Percentiles rank a stretch among this genome's conserved stretches.
These are phyloP conservation scores for Curvularia hawaiiensis DNA, from an alignment of 2,329 filamentous ascomycete genomes.

Conservation along the genomic window DNA sequence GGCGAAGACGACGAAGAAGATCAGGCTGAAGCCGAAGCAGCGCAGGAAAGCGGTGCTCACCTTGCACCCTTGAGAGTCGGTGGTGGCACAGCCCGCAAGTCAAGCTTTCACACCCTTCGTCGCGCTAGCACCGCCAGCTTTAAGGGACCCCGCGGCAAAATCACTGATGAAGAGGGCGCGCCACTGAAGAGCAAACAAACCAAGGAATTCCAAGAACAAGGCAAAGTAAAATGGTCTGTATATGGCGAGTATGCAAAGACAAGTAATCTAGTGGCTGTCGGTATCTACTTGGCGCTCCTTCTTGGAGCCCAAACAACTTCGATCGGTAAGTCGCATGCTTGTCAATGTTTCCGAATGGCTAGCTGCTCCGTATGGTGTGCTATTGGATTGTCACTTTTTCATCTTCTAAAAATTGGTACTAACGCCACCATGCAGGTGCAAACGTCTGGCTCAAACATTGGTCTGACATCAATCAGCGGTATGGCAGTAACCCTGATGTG, in stretches of 20 bases:
- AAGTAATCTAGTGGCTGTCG: slow-evolving; percentile 85
- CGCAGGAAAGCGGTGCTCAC: slow-evolving; percentile 71
- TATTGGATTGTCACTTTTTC: slow-evolving; percentile 30
- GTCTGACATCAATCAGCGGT: slow-evolving; percentile 77
- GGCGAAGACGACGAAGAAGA: slow-evolving; percentile 58
- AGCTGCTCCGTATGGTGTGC: neutral
- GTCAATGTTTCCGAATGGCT: neutral
- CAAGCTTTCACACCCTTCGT: slow-evolving; percentile 79
- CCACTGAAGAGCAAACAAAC: slow-evolving; percentile 78
- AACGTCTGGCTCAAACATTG: slow-evolving; percentile 94
- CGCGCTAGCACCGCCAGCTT: slow-evolving; percentile 93
- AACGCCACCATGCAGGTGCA: slow-evolving; percentile 60
- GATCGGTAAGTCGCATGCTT: slow-evolving; percentile 63
- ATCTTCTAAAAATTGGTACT: slow-evolving; percentile 23
- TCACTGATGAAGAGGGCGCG: slow-evolving; percentile 81
- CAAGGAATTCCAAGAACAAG: slow-evolving; percentile 90
- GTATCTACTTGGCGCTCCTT: slow-evolving; percentile 77
- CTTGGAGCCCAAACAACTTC: slow-evolving; percentile 80
- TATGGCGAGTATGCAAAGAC: slow-evolving; percentile 95
- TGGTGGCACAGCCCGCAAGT: slow-evolving; percentile 62
- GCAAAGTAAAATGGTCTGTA: slow-evolving; percentile 97
- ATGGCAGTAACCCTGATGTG: slow-evolving; percentile 72
- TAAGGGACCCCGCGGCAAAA: slow-evolving; percentile 80
- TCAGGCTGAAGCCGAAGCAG: slow-evolving; percentile 60
- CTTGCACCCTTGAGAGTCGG: slow-evolving; percentile 73